Evolutionary conservation across 2,329 filamentous ascomycete species (phyloP).

Genomic region (Penicillium freii): DNA sequence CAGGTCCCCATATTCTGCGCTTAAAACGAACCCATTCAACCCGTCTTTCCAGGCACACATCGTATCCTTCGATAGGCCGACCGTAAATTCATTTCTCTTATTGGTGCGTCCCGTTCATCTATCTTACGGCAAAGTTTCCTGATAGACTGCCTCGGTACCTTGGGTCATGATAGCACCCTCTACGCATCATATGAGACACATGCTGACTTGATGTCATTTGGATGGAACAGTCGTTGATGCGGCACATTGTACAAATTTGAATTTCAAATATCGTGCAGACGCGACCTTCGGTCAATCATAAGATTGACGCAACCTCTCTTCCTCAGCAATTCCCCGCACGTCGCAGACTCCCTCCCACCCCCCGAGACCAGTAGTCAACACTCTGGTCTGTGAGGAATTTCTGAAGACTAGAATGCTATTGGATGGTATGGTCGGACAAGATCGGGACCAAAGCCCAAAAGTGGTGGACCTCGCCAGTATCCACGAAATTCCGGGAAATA

Average conservation of each 20-base stretch:
- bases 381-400: conserved; percentile 10
- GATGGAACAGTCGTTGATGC: conserved; percentile 19
- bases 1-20: conserved; percentile 23
- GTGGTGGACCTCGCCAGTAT: conserved; percentile 43
- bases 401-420: conserved; percentile 31
- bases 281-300: not conserved
- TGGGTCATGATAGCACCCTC: conserved; percentile 17
- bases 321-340: not conserved
- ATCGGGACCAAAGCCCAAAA: conserved; percentile 35
- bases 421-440: conserved; percentile 41
- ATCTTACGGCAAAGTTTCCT: conserved; percentile 17
- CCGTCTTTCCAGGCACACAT: not conserved
- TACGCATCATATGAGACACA: conserved; percentile 18
- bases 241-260: conserved; percentile 14
- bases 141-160: conserved; percentile 23
- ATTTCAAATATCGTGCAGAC: not conserved
- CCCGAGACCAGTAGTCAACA: conserved; percentile 3
- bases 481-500: conserved; percentile 40
- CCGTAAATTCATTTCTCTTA: conserved; percentile 11
- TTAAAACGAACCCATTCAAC: not conserved
- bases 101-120: conserved; percentile 23
- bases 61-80: conserved; percentile 4
- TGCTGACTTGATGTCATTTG: conserved; percentile 30
- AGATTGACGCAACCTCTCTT: conserved; percentile 6
- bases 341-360: not conserved